Percentiles rank a stretch among this genome's conserved stretches.
phyloP scores from a whole-genome alignment of 305 asterid genomes.

The Fraxinus nigra region DNA sequence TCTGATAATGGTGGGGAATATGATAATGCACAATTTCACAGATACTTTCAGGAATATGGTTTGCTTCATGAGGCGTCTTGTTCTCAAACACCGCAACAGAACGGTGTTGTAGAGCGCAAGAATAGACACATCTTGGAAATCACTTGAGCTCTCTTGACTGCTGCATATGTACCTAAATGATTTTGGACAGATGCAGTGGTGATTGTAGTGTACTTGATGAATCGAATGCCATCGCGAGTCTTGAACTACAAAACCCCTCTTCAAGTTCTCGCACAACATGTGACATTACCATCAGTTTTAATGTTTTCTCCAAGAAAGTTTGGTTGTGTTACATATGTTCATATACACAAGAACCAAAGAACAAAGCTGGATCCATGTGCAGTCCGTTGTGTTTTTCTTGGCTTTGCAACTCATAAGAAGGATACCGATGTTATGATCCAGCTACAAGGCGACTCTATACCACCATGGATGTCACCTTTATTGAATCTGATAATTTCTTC shows the following conservation, averaged over 20 bases:
- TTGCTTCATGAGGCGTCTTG: not conserved
- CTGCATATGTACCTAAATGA: not conserved
- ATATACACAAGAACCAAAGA: not conserved
- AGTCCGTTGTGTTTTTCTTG: not conserved
- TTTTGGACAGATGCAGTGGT: not conserved
- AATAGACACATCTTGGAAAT: not conserved
- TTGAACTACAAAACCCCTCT: slow-evolving; percentile 8
- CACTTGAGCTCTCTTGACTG: not conserved
- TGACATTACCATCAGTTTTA: not conserved
- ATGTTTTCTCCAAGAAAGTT: not conserved
- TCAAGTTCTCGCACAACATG: not conserved
- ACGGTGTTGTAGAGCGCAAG: not conserved
- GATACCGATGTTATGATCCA: not conserved
- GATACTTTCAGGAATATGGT: not conserved
- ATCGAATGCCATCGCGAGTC: not conserved
- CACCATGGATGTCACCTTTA: not conserved
- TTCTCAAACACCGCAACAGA: not conserved
- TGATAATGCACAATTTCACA: not conserved
- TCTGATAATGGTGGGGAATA: slow-evolving; percentile 8
- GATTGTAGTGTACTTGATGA: not conserved
- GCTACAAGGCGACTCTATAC: not conserved
- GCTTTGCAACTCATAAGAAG: not conserved
- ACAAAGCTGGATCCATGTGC: not conserved
- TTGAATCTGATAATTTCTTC: not conserved
- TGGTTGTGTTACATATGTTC: not conserved